Evolutionary conservation across 2,329 filamentous ascomycete genomes (phyloP), one percentile per base, ranked within the genome.

Genomic region (Apiospora aurea): DNA sequence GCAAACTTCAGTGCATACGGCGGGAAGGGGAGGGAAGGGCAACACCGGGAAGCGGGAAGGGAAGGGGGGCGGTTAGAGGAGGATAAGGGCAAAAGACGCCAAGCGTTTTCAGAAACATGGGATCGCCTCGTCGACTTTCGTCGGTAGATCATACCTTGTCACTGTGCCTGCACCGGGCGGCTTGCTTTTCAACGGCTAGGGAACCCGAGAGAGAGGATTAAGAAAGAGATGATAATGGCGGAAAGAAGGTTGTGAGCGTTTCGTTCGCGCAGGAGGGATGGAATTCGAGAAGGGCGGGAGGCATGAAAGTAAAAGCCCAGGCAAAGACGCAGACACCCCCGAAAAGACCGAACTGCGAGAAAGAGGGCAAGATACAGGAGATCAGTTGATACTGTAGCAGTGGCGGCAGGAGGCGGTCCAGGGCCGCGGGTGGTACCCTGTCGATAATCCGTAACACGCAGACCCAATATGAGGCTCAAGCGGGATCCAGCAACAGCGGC

Each of bases 121-220:
- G 72, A 69, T 66, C 70, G 49, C 43, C 66, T 64, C 43, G 66
- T 68, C 24, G n/a, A 68, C 49, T 38, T 41, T 49, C 44, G 26
- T 41, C 41, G 38, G 72, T 71, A 73, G 72, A 71, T 73, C 72
- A 73, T 73, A 69, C 68, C 68, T 69, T 69, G 68, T 57, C 68
- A 69, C 68, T 69, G 71, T 73, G 72, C 72, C 72, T 73, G 72
- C 72, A 71, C 72, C 72, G 46, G 70, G 72, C 72, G 70, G 72
- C 72, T 73, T 68, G 57, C 70, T 69, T 53, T 53, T 72, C 71
- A 26, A 72, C 47, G 68, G 68, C 51, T 64, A 64, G 34, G 34
- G 29, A 41, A 18, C 57, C 57, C 57, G 57, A 41, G 57, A 41
- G 41, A 24, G 34, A 64, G 57, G 41, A 64, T 64, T 64, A 64